Base-by-base conservation (phyloP, 1,139 yeast species). In the Hanseniaspora uvarum region DNA sequence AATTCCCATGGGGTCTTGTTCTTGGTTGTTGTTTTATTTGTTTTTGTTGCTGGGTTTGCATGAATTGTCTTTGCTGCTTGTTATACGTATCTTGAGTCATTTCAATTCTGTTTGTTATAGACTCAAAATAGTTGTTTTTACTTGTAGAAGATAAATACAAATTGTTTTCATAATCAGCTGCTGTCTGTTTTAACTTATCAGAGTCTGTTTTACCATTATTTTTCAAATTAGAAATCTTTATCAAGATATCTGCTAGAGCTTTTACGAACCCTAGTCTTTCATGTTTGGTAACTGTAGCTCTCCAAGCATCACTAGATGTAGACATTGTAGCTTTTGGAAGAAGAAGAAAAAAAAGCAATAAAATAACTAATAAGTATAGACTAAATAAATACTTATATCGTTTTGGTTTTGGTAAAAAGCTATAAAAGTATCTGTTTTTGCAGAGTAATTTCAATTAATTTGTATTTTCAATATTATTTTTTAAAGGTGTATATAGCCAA, bases 141-240 rank as follows among this genome's bases (percentile, higher is more conserved):
- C 66, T 60, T 2, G 68, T 65, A 51, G 67, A 60, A 46, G 67
- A 66, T 7, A 67, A 66, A 55, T 61, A 66, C 46, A 67, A 53
- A 30, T 68, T 68, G 14, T 65, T 62, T 55, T 67, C 70, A 45
- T 66, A 67, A 54, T 65, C 67, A 55, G 63, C 66, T 12, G 68
- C 69, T 46, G 66, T 67, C 8, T 65, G 56, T 57, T 63, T 65
- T 64, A 67, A 61, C 57, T 66, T 67, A 52, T 65, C 68, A 45
- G 67, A 62, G 28, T 66, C 66, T 34, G 59, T 60, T 31, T 62
- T 61, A 3, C 68, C 68, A 39, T 69, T 69, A 54, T 66, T 66
- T 53, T 65, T 61, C 52, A 61, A 62, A 37, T 66, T 66, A 38
- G 66, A 66, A 14, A 53, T 53, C 52, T 66, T 67, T 59, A 65